Conservation (phyloP, 345 rosid genomes). For the Combretum micranthum region DNA sequence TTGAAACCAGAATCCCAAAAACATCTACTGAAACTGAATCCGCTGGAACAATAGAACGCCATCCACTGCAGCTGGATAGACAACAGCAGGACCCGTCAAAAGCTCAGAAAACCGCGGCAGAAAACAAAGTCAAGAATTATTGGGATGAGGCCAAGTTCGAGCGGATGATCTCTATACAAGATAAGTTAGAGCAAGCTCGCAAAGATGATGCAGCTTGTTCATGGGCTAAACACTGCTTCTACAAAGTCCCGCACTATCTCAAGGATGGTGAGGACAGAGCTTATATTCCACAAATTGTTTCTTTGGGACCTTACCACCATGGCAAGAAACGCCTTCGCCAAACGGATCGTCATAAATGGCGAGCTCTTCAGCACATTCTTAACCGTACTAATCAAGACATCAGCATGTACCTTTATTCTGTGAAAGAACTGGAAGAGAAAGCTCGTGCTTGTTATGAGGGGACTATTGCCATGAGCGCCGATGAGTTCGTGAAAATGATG, state of each 20-base stretch:
- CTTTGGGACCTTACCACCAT: conserved; percentile 16
- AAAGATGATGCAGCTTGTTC: no score
- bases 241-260: conserved; percentile 8
- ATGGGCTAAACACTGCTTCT: conserved; percentile 8
- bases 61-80: no score
- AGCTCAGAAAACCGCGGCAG: no score
- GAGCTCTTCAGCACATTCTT: background rate
- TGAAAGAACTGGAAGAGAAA: conserved; percentile 1
- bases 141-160: no score
- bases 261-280: background rate
- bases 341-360: conserved; percentile 13
- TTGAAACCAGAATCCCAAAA: no score
- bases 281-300: conserved; percentile 11
- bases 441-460: background rate
- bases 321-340: conserved; percentile 4
- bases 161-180: no score
- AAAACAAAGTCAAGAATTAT: no score
- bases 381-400: background rate
- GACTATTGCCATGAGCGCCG: background rate
- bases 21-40: no score
- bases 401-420: background rate
- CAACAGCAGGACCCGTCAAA: no score
- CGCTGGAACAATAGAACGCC: no score
- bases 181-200: no score
- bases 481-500: conserved; percentile 8